Base-by-base conservation (phyloP, 352 stramenopile species). In the Phytophthora litchii region DNA sequence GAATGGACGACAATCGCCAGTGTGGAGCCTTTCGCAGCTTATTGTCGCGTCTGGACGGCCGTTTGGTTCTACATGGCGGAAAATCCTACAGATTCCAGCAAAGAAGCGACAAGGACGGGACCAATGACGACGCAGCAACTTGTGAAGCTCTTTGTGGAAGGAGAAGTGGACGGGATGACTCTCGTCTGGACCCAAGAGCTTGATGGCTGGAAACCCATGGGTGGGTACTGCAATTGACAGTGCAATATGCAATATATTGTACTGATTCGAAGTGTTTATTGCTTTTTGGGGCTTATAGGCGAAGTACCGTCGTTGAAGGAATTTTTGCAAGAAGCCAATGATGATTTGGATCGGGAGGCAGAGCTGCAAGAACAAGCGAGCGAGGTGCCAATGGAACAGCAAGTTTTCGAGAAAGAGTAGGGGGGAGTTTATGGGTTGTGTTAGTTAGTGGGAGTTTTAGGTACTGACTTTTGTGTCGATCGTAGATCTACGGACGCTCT, bases 131-230 rank as follows among this genome's bases (percentile, higher is more conserved):
- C 82, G 4, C 63, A 83, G 40, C 65, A 85, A 41, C 75, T 91
- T 11, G 54, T 88, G 21, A 38, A 53, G 12, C 67, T 88, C 29
- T 91, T 91, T 64, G 60, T 85, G 48, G 72, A 89, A 25, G 82
- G 80, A 45, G 63, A 85, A 40, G 63, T 90, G 25, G 82, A 91
- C 56, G 82, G 82, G 25, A 77, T 91, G 70, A 91, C 82, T 55
- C 65, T 91, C 32, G 76, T 91, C 7, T 91, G 82, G 82, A 78
- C 46, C 14, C 60, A 78, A 43, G 60, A 76, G 25, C 67, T 91
- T 41, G 25, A 66, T 29, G 61, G 58, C 14, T 89, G 78, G 82
- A 85, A 81, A 41, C 71, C 82, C 11, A 74, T 91, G 14, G 72
- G 77, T 85, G 71, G 3, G 65, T 58, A 51, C 1, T n/a, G 25